Evolutionary conservation across 345 rosid species (phyloP).

Genomic region (Lumnitzera racemosa): DNA sequence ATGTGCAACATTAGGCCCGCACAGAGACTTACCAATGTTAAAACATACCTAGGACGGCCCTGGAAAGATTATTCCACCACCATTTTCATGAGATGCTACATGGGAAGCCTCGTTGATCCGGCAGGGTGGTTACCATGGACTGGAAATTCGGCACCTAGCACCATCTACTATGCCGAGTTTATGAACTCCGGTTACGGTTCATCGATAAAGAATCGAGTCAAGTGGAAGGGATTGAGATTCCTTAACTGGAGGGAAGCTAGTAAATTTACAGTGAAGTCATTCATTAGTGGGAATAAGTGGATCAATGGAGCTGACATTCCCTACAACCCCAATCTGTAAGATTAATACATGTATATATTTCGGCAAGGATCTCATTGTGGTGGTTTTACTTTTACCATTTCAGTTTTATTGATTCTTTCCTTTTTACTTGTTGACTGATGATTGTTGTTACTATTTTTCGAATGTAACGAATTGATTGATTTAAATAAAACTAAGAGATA

Average conservation of each 20-base stretch:
- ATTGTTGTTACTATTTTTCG: too few relatives aligned
- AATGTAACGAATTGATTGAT: too few relatives aligned
- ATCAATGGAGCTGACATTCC: slow-evolving; percentile 27
- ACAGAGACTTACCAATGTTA: slow-evolving; percentile 29
- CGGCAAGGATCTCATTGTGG: too few relatives aligned
- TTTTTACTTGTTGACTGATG: too few relatives aligned
- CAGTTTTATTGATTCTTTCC: too few relatives aligned
- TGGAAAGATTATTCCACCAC: slow-evolving; percentile 69
- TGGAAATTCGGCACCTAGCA: slow-evolving; percentile 49
- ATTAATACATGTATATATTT: background rate
- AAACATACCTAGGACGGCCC: slow-evolving; percentile 59
- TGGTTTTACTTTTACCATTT: too few relatives aligned
- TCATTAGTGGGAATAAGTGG: slow-evolving; percentile 52
- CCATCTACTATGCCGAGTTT: slow-evolving; percentile 53
- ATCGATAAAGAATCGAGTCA: slow-evolving; percentile 40
- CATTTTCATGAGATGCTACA: slow-evolving; percentile 32
- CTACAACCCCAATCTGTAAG: slow-evolving; percentile 34
- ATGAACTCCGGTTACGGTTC: slow-evolving; percentile 47
- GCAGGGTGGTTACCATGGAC: slow-evolving; percentile 68
- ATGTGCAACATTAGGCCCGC: slow-evolving; percentile 51
- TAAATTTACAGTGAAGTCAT: slow-evolving; percentile 43
- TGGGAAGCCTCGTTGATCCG: slow-evolving; percentile 44
- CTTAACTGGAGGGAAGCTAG: slow-evolving; percentile 22
- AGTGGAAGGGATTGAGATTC: slow-evolving; percentile 54
- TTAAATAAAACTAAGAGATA: too few relatives aligned